These are phyloP conservation scores for Spiraea crenata DNA, from an alignment of 331 rosid species.

Conservation along the genomic window DNA sequence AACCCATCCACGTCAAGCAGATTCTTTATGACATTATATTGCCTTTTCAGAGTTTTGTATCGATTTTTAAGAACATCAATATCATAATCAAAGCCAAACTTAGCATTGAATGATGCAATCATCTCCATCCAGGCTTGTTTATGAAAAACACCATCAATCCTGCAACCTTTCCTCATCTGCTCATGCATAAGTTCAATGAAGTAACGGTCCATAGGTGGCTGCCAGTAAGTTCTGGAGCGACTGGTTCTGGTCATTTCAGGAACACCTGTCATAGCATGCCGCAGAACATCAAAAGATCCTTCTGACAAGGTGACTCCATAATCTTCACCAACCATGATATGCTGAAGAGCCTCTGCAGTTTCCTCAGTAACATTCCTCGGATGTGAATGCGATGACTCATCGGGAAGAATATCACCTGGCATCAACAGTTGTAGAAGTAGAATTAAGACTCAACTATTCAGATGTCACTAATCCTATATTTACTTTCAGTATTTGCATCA, in stretches of 20 bases:
- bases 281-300: conserved; percentile 27
- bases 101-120: conserved; percentile 60
- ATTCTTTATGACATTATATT: conserved; percentile 53
- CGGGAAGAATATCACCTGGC: conserved; percentile 39
- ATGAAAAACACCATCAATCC: conserved; percentile 60
- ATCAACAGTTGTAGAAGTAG: conserved; percentile 24
- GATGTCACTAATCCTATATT: conserved; percentile 13
- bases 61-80: conserved; percentile 73
- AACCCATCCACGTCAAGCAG: conserved; percentile 72
- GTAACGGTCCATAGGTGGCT: conserved; percentile 66
- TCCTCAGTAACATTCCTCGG: conserved; percentile 33
- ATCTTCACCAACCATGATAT: conserved; percentile 47
- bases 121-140: conserved; percentile 81
- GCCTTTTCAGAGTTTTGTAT: conserved; percentile 70
- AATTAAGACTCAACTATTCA: conserved; percentile 22
- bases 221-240: conserved; percentile 74
- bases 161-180: conserved; percentile 61
- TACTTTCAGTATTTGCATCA: not conserved
- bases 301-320: conserved; percentile 38
- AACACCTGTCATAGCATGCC: conserved; percentile 27
- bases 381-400: conserved; percentile 37
- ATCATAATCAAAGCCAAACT: conserved; percentile 65
- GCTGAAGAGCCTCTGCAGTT: conserved; percentile 36
- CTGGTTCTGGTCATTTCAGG: conserved; percentile 19
- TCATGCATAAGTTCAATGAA: conserved; percentile 67